phyloP scores from a whole-genome alignment of 2,329 filamentous ascomycete genomes.

The Clarireedia paspali region DNA sequence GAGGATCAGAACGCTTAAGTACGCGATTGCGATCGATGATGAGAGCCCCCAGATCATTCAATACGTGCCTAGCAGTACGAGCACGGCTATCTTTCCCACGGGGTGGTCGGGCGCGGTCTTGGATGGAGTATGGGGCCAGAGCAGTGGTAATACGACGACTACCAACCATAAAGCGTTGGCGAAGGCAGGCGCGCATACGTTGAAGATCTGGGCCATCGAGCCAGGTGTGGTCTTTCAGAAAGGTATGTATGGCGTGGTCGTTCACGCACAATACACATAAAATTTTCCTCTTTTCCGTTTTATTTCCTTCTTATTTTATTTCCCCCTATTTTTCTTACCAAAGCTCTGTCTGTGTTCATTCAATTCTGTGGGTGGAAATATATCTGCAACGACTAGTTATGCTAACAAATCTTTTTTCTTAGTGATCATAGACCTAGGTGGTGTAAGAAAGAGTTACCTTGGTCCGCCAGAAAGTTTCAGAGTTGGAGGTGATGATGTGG shows the following conservation, averaged over 20 bases:
- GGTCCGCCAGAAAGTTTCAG: conserved; percentile 34
- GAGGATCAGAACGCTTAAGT: conserved; percentile 41
- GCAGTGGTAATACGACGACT: conserved; percentile 22
- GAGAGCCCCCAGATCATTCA: conserved; percentile 31
- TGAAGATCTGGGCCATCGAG: conserved; percentile 32
- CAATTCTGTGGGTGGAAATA: not conserved
- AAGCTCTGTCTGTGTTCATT: not conserved
- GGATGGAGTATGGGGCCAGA: conserved; percentile 23
- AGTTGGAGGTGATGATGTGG: conserved; percentile 14
- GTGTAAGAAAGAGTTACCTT: conserved; percentile 33
- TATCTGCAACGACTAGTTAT: no score
- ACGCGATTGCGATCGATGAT: conserved; percentile 39
- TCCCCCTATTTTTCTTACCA: not conserved
- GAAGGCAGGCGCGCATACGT: conserved; percentile 23
- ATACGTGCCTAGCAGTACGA: conserved; percentile 17
- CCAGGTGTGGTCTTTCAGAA: conserved; percentile 34
- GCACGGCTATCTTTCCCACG: conserved; percentile 18
- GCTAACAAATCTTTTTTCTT: no score
- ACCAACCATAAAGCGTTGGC: conserved; percentile 21
- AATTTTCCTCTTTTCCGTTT: not conserved
- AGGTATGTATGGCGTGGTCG: not conserved
- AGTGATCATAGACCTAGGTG: conserved; percentile 35
- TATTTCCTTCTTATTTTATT: not conserved
- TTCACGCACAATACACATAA: no score
- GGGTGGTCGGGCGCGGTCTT: conserved; percentile 21